Conservation (phyloP, 1,284 basidiomycete species). For the Pascua guehoae region DNA sequence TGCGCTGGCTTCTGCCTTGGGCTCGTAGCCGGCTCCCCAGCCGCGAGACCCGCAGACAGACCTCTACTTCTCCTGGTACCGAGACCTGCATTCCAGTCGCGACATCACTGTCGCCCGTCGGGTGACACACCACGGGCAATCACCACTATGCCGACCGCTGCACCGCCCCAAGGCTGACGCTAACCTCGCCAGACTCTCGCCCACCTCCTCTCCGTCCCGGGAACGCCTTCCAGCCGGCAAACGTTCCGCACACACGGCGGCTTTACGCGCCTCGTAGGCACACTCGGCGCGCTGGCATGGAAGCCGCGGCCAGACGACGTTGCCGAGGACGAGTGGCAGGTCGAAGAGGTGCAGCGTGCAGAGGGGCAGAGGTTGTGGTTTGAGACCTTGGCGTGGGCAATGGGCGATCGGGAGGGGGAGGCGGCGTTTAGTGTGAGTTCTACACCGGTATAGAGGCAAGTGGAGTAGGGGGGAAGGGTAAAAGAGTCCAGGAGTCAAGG, state of each 20-base stretch:
- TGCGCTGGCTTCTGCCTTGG: too few relatives aligned
- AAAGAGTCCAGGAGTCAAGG: too few relatives aligned
- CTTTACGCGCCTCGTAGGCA: conserved; percentile 25
- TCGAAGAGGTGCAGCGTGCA: conserved; percentile 39
- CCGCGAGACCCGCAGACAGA: too few relatives aligned
- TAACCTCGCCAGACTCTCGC: conserved; percentile 33
- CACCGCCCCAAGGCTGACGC: too few relatives aligned
- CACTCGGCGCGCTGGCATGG: conserved; percentile 26
- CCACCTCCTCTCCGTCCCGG: conserved; percentile 30
- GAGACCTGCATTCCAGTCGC: too few relatives aligned
- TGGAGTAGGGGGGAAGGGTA: too few relatives aligned
- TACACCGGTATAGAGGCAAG: too few relatives aligned
- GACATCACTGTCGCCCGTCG: not conserved
- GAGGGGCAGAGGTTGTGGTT: conserved; percentile 39
- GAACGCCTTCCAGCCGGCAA: conserved; percentile 17
- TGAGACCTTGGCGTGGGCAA: conserved; percentile 37
- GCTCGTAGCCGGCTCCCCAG: too few relatives aligned
- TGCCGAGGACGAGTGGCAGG: conserved; percentile 33
- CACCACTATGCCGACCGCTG: too few relatives aligned
- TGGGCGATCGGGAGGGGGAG: conserved; percentile 29
- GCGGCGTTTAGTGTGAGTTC: conserved; percentile 31
- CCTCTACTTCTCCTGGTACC: too few relatives aligned
- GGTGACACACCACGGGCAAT: conserved; percentile 12
- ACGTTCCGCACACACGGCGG: conserved; percentile 35
- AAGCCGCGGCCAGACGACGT: conserved; percentile 9